Evolutionary conservation across 202 grass and related monocot genomes (phyloP), one percentile per base, ranked within the genome.

Genomic region (Schoenoplectus tabernaemontani): DNA sequence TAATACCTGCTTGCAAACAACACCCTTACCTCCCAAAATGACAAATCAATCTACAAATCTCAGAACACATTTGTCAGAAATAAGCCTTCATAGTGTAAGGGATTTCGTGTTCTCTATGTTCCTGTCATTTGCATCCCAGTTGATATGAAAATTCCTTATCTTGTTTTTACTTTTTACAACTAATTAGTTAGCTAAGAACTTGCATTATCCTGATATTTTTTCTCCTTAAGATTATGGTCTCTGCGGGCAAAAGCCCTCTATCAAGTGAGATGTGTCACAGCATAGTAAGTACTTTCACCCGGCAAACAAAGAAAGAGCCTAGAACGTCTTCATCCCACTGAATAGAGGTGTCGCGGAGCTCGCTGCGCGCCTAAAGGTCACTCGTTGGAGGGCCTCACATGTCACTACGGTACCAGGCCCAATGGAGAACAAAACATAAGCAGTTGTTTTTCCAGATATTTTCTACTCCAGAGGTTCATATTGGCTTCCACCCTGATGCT

Each of bases 401-500:
- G n/a, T n/a, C n/a, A n/a, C n/a, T n/a, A n/a, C n/a, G n/a, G n/a
- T n/a, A n/a, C n/a, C n/a, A n/a, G n/a, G n/a, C n/a, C n/a, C n/a
- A n/a, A n/a, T n/a, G n/a, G n/a, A n/a, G n/a, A n/a, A n/a, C n/a
- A n/a, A n/a, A n/a, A n/a, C n/a, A n/a, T n/a, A n/a, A n/a, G 1
- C 17, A 16, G 13, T 68, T n/a, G 41, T 30, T 43, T 76, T 86
- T 87, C 68, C 81, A 98, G 96, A 87, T 98, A 30, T 98, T 98
- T 87, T 78, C 91, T 47, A 95, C 90, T 65, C 96, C 96, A 85
- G 96, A 98, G 90, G 86, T 91, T 83, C 96, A 98, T 84, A 95
- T 98, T 78, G 91, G 96, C 19, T 98, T 95, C 71, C 91, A 98
- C 88, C 96, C 91, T 83, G 96, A 98, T 87, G 96, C 91, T 83